phyloP scores from a whole-genome alignment of 768 basidiomycete species.

The Mycena floridula region DNA sequence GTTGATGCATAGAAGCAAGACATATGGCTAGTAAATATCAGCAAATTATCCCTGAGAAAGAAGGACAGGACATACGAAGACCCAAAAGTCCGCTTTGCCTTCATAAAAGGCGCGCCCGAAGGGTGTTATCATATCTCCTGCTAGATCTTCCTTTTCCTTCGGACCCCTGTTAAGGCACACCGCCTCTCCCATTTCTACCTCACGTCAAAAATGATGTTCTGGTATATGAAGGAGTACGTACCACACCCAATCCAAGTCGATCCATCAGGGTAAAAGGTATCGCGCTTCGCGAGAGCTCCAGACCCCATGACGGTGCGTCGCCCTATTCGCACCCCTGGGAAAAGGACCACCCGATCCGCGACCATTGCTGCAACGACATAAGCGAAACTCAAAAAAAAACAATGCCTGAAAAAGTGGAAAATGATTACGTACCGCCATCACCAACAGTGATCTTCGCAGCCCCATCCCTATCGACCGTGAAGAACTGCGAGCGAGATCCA shows the following conservation, averaged over 20 bases:
- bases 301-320: constrained; percentile 38
- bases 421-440: constrained; percentile 24
- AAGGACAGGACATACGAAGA: too few relatives aligned
- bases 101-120: constrained; percentile 39
- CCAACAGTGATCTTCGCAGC: constrained; percentile 31
- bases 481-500: constrained; percentile 36
- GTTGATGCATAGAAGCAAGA: constrained; percentile 28
- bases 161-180: constrained; percentile 23
- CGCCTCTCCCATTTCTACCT: constrained; percentile 29
- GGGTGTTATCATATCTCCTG: constrained; percentile 29
- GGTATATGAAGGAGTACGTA: constrained; percentile 8
- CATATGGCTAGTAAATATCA: constrained; percentile 35
- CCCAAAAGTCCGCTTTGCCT: constrained; percentile 30
- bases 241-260: constrained; percentile 42
- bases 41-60: too few relatives aligned
- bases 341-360: constrained; percentile 38
- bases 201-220: background rate
- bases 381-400: too few relatives aligned
- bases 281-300: constrained; percentile 34
- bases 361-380: constrained; percentile 30
- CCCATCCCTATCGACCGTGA: constrained; percentile 36
- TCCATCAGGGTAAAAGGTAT: constrained; percentile 31
- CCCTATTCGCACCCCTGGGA: constrained; percentile 34
- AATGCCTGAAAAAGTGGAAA: background rate
- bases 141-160: constrained; percentile 16